Base-by-base conservation (phyloP, 768 basidiomycete genomes). In the Pulveroboletus frians region DNA sequence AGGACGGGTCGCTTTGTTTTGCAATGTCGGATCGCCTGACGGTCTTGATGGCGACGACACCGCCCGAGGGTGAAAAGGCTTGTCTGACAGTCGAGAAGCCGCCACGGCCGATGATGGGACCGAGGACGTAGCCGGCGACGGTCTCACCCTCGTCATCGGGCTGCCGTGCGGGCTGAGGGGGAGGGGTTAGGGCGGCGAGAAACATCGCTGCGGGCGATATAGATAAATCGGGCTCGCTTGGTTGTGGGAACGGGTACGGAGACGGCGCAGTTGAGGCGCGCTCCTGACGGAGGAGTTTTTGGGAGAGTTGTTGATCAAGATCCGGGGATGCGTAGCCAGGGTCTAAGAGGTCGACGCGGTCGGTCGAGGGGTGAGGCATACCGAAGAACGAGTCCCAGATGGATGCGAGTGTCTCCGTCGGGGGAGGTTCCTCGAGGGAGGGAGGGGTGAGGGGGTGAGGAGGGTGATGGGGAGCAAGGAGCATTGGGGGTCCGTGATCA, bases 31-130 rank as follows among this genome's bases (percentile, higher is more conserved):
- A 70, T 40, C 76, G 75, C 18, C 78, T 76, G 35, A 94, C 78
- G 56, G 93, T 88, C 67, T 94, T 94, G 67, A 93, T 84, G 8
- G 92, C 92, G 39, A 85, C 81, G 3, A 81, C 71, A 29, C 83
- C 88, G 2, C 85, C 83, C 4, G 76, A 67, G 7, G 81, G 74
- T 9, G 79, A 76, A 4, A 69, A 79, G 2, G 85, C 92, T 6
- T 79, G 78, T 45, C 87, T 72, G 50, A 95, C 88, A 50, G 81
- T 81, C 13, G 90, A 90, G 64, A 91, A 90, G 7, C 82, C 86
- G 9, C 93, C 92, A 51, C 79, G 74, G 21, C 88, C 92, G 11
- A 95, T 78, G 55, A 86, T 72, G 27, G 75, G 74, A 14, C 89
- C 92, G 0, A 96, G 76, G 7, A 76, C 79, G 62, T 92, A 94